These are phyloP conservation scores for Protomyces arabidopsidicola DNA, from an alignment of 1,139 yeast species.

Conservation along the genomic window DNA sequence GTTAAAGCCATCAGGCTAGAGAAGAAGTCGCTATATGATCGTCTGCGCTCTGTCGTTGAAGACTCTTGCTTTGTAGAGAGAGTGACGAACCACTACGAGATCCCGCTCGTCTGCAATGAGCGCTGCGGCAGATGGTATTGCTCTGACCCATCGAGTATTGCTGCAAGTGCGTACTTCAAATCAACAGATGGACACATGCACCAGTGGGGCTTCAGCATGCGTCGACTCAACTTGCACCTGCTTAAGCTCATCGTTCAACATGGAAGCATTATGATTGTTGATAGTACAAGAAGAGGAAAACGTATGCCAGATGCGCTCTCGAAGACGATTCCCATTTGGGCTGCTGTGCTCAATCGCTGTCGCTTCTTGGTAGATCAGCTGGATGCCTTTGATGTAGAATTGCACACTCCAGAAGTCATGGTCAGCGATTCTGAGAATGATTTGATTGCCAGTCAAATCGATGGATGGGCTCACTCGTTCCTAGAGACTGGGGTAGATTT, in stretches of 20 bases:
- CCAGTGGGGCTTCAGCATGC: conserved; percentile 70
- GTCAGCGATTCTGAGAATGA: conserved; percentile 58
- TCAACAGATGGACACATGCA: conserved; percentile 85
- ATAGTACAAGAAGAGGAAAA: conserved; percentile 81
- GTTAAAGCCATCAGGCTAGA: background rate
- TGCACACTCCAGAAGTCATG: conserved; percentile 50
- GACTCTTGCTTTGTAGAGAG: conserved; percentile 51
- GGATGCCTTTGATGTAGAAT: conserved; percentile 44
- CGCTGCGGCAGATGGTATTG: conserved; percentile 88
- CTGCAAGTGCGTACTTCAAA: conserved; percentile 65
- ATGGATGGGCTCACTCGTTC: conserved; percentile 49
- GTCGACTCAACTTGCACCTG: conserved; percentile 70
- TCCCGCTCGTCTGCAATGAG: conserved; percentile 60
- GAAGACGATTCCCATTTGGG: conserved; percentile 88
- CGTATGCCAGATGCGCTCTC: conserved; percentile 79
- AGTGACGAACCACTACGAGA: conserved; percentile 39
- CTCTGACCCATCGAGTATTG: conserved; percentile 41
- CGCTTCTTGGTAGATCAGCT: background rate
- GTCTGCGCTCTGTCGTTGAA: conserved; percentile 63
- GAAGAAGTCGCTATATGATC: conserved; percentile 45
- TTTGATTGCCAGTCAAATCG: conserved; percentile 50
- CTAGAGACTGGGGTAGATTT: conserved; percentile 43
- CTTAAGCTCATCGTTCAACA: conserved; percentile 46
- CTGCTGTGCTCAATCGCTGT: conserved; percentile 65
- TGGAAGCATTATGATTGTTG: conserved; percentile 61